Evolutionary conservation across 2,329 filamentous ascomycete species (phyloP).

Genomic region (Talaromyces sp.): DNA sequence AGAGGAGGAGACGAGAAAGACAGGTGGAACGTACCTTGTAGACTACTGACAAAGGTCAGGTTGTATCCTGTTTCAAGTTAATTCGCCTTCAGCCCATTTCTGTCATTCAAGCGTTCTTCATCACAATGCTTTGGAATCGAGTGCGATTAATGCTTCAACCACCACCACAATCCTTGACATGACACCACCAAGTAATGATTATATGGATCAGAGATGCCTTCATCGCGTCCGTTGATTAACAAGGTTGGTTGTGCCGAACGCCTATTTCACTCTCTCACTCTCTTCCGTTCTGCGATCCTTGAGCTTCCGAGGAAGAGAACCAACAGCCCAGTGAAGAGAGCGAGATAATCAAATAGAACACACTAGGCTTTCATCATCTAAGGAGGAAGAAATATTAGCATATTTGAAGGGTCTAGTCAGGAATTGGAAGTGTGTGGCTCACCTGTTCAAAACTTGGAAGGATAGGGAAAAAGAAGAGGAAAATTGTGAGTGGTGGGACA

Average conservation of each 20-base stretch:
- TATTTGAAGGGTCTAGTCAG: conserved; percentile 4
- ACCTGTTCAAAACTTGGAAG: conserved; percentile 99
- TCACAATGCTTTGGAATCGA: not conserved
- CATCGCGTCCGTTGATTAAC: conserved; percentile 94
- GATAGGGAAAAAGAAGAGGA: conserved; percentile 67
- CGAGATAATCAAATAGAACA: conserved; percentile 76
- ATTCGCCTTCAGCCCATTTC: not conserved
- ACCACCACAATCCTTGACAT: not conserved
- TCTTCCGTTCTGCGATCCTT: conserved; percentile 74
- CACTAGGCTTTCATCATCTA: conserved; percentile 99
- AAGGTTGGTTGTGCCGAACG: conserved; percentile 99
- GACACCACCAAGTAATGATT: conserved; percentile 51
- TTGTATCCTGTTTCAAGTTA: not conserved
- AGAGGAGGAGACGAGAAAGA: not conserved
- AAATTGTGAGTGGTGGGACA: conserved; percentile 23
- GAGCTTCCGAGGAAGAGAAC: conserved; percentile 79
- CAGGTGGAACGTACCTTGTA: not conserved
- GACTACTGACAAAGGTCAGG: not conserved
- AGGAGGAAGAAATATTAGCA: conserved; percentile 17
- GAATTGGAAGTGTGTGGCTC: conserved; percentile 41
- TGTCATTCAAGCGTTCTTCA: not conserved
- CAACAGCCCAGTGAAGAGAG: conserved; percentile 61
- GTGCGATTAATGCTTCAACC: not conserved
- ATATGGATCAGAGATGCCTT: conserved; percentile 85
- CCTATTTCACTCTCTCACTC: conserved; percentile 83